Percentiles rank a stretch among this genome's conserved stretches.
phyloP scores from a whole-genome alignment of 2,329 filamentous ascomycete genomes.

The Thelonectria olida region DNA sequence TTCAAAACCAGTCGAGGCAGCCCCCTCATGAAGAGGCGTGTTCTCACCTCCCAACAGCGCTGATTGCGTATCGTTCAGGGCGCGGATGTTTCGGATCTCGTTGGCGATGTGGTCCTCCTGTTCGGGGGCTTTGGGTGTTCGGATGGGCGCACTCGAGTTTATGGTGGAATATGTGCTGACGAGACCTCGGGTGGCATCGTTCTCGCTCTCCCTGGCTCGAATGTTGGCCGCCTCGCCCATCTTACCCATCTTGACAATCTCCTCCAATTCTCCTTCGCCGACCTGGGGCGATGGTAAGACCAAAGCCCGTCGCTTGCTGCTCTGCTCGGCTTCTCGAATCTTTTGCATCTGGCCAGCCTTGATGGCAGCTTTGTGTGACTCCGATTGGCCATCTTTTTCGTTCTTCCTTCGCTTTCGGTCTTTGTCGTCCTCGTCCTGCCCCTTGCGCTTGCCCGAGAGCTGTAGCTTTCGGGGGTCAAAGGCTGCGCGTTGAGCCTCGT shows the following conservation, averaged over 20 bases:
- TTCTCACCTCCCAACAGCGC: conserved; percentile 94
- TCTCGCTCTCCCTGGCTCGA: conserved; percentile 80
- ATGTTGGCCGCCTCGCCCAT: conserved; percentile 85
- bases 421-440: conserved; percentile 84
- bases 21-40: conserved; percentile 83
- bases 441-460: conserved; percentile 90
- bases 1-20: conserved; percentile 86
- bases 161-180: conserved; percentile 87
- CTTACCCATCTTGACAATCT: conserved; percentile 99
- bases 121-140: conserved; percentile 88
- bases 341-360: conserved; percentile 96
- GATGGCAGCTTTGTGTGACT: conserved; percentile 84
- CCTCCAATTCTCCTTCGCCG: conserved; percentile 90
- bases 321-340: conserved; percentile 95
- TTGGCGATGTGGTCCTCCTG: conserved; percentile 97
- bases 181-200: conserved; percentile 84
- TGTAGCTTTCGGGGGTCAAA: conserved; percentile 96
- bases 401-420: conserved; percentile 89
- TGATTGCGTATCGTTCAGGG: conserved; percentile 92
- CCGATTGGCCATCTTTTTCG: conserved; percentile 82
- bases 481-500: conserved; percentile 83
- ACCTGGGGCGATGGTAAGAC: conserved; percentile 90
- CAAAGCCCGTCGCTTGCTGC: conserved; percentile 88
- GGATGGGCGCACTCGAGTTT: conserved; percentile 84
- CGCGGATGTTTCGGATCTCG: conserved; percentile 92